Base-by-base conservation (phyloP, 352 stramenopile species). In the Phytopythium montanum region DNA sequence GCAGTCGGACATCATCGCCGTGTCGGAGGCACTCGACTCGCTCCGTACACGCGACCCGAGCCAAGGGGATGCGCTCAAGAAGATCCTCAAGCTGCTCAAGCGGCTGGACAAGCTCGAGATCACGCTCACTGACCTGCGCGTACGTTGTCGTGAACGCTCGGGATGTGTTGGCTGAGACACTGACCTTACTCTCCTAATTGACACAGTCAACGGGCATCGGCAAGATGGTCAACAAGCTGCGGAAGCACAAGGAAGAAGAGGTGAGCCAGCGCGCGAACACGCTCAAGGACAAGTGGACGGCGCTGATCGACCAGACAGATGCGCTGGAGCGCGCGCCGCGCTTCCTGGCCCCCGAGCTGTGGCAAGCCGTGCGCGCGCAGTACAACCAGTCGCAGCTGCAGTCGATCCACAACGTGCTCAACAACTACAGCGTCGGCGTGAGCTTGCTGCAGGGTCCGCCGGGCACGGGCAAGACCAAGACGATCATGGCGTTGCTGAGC, bases 381-480 rank as follows among this genome's bases (percentile, higher is more conserved):
- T 96, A 94, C 68, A 96, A 96, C 44, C 77, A 84, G 49, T 94
- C 85, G 13, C 87, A 96, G 62, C 68, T 96, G 31, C 87, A 96
- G 59, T 92, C 83, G 13, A 88, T 96, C 44, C 83, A 94, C 62
- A 94, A 75, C 44, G 85, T 92, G 25, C 60, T 96, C 7, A 94
- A 92, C 71, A 94, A 96, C 68, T 96, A 96, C 69, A 84, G 62
- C 12, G 72, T 82, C 33, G 87, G 83, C 18, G 81, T 96, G 26
- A 94, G 82, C n/a, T 54, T 96, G 29, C 77, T 99, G 6, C 96
- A 99, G 76, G 97, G 96, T 16, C 96, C 96, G 7, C 97, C 97
- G 2, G 95, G 96, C 59, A 98, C 92, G 19, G 95, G 95, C 34
- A 98, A 98, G 69, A 98, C 95, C 2, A 94, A 95, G 59, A 98